Conservation (phyloP, 2,329 filamentous ascomycete genomes). For the Cordyceps cateniannulata region DNA sequence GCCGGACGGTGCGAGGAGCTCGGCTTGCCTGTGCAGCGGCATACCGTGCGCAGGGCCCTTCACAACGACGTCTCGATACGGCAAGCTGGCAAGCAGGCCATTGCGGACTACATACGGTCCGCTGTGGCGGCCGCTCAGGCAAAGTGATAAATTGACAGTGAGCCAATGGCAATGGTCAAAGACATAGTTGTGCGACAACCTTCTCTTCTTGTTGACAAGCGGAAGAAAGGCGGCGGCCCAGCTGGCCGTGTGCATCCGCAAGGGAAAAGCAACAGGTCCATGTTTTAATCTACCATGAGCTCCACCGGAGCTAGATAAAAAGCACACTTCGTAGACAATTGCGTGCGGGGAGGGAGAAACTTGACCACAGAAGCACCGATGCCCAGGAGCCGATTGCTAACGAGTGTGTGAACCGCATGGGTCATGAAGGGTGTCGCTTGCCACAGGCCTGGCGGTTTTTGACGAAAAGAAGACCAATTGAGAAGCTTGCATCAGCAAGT, state of each 20-base stretch:
- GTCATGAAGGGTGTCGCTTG: neutral
- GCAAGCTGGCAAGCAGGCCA: conserved; percentile 36
- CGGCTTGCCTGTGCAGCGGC: conserved; percentile 38
- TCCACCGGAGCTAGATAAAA: neutral
- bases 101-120: conserved; percentile 36
- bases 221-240: neutral
- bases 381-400: neutral
- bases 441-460: neutral
- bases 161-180: neutral
- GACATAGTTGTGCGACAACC: neutral
- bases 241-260: neutral
- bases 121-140: conserved; percentile 15
- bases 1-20: conserved; percentile 41
- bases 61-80: conserved; percentile 51
- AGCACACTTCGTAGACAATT: conserved; percentile 3
- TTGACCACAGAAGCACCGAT: neutral
- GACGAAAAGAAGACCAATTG: neutral
- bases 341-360: conserved; percentile 6
- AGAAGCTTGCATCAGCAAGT: neutral
- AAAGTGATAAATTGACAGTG: neutral
- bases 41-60: conserved; percentile 41
- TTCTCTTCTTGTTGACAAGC: neutral
- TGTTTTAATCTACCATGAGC: neutral
- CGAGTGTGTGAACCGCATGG: neutral
- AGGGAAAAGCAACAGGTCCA: neutral